Conservation (phyloP, 192 early-diverging fungal genomes). For the Coemansia sp. region DNA sequence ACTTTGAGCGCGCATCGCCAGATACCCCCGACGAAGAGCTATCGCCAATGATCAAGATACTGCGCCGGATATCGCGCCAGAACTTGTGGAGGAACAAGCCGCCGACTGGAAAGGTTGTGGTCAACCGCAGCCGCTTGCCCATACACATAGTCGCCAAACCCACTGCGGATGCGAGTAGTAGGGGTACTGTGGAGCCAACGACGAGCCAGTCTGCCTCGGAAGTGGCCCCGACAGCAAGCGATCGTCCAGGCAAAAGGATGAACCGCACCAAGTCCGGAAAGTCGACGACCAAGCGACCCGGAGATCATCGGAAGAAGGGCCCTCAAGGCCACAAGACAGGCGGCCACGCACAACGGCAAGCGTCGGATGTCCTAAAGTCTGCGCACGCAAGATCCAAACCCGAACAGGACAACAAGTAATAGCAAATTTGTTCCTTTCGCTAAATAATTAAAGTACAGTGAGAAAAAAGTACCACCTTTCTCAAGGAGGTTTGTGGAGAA, state of each 20-base stretch:
- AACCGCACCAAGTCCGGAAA: slow-evolving; percentile 1
- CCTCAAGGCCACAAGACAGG: not conserved
- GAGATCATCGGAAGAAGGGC: not conserved
- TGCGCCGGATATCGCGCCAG: slow-evolving; percentile 42
- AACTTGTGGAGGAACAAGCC: slow-evolving; percentile 43
- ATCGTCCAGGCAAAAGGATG: not conserved
- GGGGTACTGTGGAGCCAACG: not conserved
- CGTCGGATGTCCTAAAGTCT: not conserved
- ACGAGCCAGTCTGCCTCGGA: not conserved
- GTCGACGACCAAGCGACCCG: not conserved
- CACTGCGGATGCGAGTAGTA: not conserved
- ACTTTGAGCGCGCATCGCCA: slow-evolving; percentile 49
- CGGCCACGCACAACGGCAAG: not conserved
- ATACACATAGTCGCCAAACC: not conserved
- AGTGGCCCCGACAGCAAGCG: not conserved
- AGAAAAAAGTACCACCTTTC: not conserved
- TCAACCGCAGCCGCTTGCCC: slow-evolving; percentile 38
- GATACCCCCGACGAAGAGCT: slow-evolving; percentile 51
- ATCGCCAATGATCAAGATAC: slow-evolving; percentile 37
- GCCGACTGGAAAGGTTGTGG: slow-evolving; percentile 34
- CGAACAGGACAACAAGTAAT: not conserved
- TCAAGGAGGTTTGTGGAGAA: not conserved
- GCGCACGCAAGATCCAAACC: not conserved
- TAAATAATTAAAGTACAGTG: not conserved
- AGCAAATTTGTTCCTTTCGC: not conserved